Conservation (phyloP, 139 green algal species). For the Chlamydomonas sp. region DNA sequence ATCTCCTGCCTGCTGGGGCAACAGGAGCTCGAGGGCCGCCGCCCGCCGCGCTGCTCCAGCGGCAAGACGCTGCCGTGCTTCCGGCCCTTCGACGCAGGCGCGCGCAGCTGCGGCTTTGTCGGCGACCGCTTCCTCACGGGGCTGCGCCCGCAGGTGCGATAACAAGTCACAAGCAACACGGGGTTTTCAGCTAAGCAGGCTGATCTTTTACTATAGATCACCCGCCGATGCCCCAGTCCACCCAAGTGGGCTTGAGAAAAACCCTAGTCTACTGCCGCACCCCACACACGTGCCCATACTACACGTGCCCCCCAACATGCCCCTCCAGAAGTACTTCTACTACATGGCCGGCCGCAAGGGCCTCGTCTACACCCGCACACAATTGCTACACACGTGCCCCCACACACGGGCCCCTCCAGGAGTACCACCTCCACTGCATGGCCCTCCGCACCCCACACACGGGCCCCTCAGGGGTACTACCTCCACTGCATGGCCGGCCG, state of each 20-base stretch:
- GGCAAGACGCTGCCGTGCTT: constrained; percentile 98
- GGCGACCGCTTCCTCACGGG: constrained; percentile 65
- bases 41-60: constrained; percentile 81
- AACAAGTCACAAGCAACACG: no score
- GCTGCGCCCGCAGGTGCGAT: constrained; percentile 32
- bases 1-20: constrained; percentile 93
- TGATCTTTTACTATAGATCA: no score
- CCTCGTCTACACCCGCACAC: no score
- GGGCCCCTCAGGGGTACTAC: constrained; percentile 82
- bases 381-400: not conserved
- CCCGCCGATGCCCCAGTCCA: no score
- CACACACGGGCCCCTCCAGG: constrained; percentile 54
- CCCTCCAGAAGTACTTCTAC: not conserved
- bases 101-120: constrained; percentile 80
- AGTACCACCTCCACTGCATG: constrained; percentile 99
- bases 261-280: no score
- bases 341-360: no score
- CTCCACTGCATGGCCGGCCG: constrained; percentile 98
- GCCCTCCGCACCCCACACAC: no score
- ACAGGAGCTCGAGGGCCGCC: constrained; percentile 90
- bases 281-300: no score
- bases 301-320: not conserved
- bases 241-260: no score
- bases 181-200: no score
- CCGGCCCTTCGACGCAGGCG: constrained; percentile 69